Evolutionary conservation across 2,329 filamentous ascomycete species (phyloP).

Genomic region (Pseudogymnoascus destructans): DNA sequence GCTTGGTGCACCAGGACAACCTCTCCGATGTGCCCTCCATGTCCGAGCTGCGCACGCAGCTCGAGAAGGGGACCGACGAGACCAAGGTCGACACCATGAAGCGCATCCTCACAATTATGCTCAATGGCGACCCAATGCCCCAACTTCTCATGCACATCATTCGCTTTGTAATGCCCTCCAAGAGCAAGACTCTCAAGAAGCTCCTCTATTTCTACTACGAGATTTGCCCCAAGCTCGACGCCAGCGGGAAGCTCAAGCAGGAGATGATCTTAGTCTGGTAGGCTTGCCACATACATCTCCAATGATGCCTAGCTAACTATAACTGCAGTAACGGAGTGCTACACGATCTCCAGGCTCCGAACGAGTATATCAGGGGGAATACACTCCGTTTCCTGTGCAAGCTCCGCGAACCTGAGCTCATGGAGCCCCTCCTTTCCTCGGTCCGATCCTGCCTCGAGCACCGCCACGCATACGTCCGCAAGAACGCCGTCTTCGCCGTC

Average conservation of each 20-base stretch:
- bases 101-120: conserved; percentile 90
- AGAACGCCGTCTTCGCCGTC: conserved; percentile 93
- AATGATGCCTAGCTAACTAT: conserved; percentile 8
- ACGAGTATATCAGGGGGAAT: conserved; percentile 96
- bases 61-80: conserved; percentile 90
- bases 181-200: conserved; percentile 94
- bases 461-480: conserved; percentile 92
- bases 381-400: conserved; percentile 98
- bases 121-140: conserved; percentile 94
- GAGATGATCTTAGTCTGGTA: conserved; percentile 99
- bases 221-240: conserved; percentile 92
- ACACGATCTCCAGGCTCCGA: conserved; percentile 92
- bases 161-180: conserved; percentile 98
- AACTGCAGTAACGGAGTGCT: conserved; percentile 77
- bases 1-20: conserved; percentile 95
- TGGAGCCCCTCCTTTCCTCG: conserved; percentile 88
- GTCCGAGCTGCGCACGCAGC: conserved; percentile 81
- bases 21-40: conserved; percentile 79
- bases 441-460: conserved; percentile 88
- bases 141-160: conserved; percentile 98
- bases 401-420: conserved; percentile 85
- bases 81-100: conserved; percentile 93
- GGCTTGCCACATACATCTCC: conserved; percentile 14
- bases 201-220: conserved; percentile 99
- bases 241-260: conserved; percentile 89